phyloP scores from a whole-genome alignment of 345 rosid species.

The Carallia brachiata region DNA sequence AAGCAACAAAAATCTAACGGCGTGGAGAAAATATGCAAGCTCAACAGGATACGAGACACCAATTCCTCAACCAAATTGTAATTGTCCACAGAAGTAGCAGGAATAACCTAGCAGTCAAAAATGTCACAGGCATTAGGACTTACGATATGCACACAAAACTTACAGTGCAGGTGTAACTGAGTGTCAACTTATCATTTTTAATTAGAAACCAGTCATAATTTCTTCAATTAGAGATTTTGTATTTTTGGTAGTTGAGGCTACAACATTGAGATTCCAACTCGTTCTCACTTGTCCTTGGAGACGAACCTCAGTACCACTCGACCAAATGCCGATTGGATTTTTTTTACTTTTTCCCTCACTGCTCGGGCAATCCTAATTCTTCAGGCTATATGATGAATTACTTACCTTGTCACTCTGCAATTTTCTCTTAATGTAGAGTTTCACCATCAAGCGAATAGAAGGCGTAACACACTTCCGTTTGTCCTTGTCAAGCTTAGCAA shows the following conservation, averaged over 20 bases:
- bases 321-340: too few species aligned
- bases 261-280: too few species aligned
- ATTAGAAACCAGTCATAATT: background rate
- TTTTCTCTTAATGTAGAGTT: conserved; percentile 59
- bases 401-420: conserved; percentile 69
- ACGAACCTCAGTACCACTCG: too few species aligned
- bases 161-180: too few species aligned
- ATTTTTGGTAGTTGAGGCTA: too few species aligned
- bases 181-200: background rate
- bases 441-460: conserved; percentile 73
- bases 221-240: too few species aligned
- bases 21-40: conserved; percentile 11
- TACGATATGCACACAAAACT: background rate
- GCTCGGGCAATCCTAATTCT: too few species aligned
- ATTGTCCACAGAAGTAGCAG: conserved; percentile 50
- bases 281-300: too few species aligned
- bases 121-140: background rate
- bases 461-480: conserved; percentile 66
- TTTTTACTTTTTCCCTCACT: too few species aligned
- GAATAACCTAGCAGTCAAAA: conserved; percentile 48
- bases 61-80: conserved; percentile 69
- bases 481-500: conserved; percentile 59
- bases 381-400: background rate
- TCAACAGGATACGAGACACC: conserved; percentile 82
- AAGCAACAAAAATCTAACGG: background rate